Percentiles rank a stretch among this genome's conserved stretches.
These are phyloP conservation scores for Auricularia heimuer DNA, from an alignment of 768 basidiomycete genomes.

Conservation along the genomic window DNA sequence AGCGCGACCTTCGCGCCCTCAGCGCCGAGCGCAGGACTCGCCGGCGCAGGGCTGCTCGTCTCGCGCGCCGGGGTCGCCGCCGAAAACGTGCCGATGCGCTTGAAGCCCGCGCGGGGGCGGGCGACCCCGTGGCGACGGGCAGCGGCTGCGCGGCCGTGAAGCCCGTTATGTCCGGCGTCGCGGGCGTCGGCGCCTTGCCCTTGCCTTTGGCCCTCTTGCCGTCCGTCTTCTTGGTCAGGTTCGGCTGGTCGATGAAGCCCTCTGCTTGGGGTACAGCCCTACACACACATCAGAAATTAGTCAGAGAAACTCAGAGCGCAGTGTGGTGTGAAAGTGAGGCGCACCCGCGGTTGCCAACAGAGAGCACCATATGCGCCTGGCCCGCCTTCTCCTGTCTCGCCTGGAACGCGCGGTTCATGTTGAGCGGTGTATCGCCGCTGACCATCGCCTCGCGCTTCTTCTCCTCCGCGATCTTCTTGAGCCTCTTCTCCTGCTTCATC, in stretches of 20 bases:
- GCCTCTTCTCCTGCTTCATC: conserved; percentile 92
- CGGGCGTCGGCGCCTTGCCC: conserved; percentile 28
- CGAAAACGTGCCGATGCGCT: background rate
- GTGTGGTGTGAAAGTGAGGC: conserved; percentile 19
- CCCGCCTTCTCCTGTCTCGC: conserved; percentile 88
- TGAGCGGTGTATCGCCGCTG: conserved; percentile 90
- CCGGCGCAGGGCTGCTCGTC: background rate
- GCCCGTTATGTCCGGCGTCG: conserved; percentile 30
- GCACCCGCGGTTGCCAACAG: conserved; percentile 86
- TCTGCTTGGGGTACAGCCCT: conserved; percentile 82
- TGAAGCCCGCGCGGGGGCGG: conserved; percentile 22
- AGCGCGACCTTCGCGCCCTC: conserved; percentile 71
- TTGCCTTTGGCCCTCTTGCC: conserved; percentile 71
- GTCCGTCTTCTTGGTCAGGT: conserved; percentile 75
- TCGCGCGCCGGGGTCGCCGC: background rate
- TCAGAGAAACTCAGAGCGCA: background rate
- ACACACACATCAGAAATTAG: conserved; percentile 11
- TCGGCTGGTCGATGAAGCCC: conserved; percentile 73
- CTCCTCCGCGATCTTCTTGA: conserved; percentile 98
- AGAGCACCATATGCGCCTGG: conserved; percentile 92
- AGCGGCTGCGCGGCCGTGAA: conserved; percentile 57
- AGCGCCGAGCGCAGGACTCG: conserved; percentile 18
- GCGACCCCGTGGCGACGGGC: conserved; percentile 65
- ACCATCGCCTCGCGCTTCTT: conserved; percentile 89
- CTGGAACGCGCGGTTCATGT: conserved; percentile 92